Base-by-base conservation (phyloP, 129 eudicot genomes). In the Flaveria robusta region DNA sequence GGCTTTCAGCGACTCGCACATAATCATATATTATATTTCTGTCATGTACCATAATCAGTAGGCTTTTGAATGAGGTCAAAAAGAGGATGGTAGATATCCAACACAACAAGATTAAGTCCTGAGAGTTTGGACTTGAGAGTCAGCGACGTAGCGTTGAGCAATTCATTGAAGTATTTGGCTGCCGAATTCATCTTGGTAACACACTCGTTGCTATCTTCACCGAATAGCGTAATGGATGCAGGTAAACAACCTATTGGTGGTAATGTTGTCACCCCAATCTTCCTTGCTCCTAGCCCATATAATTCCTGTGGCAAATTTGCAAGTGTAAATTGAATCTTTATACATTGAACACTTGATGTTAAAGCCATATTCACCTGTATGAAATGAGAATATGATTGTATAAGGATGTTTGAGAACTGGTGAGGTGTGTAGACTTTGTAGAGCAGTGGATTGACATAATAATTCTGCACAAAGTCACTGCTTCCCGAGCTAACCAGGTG, bases 241-340 rank as follows among this genome's bases (percentile, higher is more conserved):
- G 97, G 99, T 26, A 91, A 46, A 82, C 99, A 94, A 74, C 99
- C 99, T 5, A 91, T 60, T 50, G 99, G 99, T n/a, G 99, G 97
- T 79, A 91, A 54, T 15, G 97, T 86, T 46, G 97, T 83, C 34
- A 91, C 97, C 19, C 99, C 99, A 0, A 91, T 86, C 79, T 81
- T 94, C 77, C 99, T 86, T 74, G 97, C 97, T 81, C 99, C 99
- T 81, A 89, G 60, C 39, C 46, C 50, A 31, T 94, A 89, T 81
- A 94, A 58, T 13, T 81, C 88, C 99, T 94, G 85, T 67, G 50
- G 41, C 69, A 70, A 24, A 16, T 51, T 5, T 34, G 5, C 1
- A 34, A 34, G 39, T 34, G 7, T 34, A n/a, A n/a, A 5, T 34
- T 34, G 39, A 5, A 34, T 4, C 39, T 34, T 34, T 34, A 34